phyloP scores from a whole-genome alignment of 345 rosid species.

The Dovyalis caffra region DNA sequence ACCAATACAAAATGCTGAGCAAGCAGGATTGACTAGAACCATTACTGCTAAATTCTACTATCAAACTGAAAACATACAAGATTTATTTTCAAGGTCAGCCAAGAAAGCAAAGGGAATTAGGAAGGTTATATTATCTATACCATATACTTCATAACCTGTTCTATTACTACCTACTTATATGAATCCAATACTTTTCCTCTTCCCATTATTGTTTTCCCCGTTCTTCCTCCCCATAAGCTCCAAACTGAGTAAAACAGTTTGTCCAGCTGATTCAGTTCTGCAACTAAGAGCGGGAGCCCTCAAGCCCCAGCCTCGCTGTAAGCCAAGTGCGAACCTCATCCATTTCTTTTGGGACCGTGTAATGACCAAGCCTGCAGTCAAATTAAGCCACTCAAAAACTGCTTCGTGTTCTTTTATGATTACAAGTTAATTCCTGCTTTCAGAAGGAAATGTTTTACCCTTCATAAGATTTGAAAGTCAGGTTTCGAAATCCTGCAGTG shows the following conservation, averaged over 20 bases:
- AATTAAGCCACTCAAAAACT: background rate
- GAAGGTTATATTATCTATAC: constrained; percentile 35
- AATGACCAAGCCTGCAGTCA: constrained; percentile 81
- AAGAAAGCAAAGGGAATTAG: constrained; percentile 26
- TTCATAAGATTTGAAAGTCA: constrained; percentile 63
- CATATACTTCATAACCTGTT: constrained; percentile 29
- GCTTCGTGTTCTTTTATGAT: background rate
- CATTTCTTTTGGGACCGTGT: constrained; percentile 88
- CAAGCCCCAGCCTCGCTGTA: constrained; percentile 63
- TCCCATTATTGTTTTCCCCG: constrained; percentile 16
- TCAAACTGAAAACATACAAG: constrained; percentile 19
- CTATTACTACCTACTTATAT: constrained; percentile 20
- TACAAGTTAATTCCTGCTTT: background rate
- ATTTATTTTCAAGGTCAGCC: constrained; percentile 28
- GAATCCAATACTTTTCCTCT: constrained; percentile 10
- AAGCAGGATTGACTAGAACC: constrained; percentile 13
- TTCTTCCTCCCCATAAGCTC: constrained; percentile 24
- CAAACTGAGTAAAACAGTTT: too few relatives aligned
- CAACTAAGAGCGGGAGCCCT: constrained; percentile 45
- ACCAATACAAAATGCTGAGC: constrained; percentile 14
- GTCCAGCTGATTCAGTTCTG: constrained; percentile 13
- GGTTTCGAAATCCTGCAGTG: constrained; percentile 64
- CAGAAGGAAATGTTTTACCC: constrained; percentile 44
- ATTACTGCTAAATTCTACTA: constrained; percentile 10
- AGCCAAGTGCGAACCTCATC: constrained; percentile 78